Evolutionary conservation across 169 alveolate genomes (phyloP), one percentile per base, ranked within the genome.

Genomic region (Plasmodium inui): DNA sequence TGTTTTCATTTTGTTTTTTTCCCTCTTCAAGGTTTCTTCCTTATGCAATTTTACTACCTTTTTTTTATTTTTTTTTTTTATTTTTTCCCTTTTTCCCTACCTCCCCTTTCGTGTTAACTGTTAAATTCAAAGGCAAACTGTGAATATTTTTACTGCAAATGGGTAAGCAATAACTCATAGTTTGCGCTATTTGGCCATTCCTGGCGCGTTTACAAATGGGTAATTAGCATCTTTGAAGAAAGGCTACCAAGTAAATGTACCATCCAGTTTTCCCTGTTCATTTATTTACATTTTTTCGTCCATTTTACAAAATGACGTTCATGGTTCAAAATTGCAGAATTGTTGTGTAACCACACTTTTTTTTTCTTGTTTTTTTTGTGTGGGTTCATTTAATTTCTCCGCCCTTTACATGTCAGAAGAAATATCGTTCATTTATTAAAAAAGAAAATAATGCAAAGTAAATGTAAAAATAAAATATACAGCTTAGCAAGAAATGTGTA

Each of bases 391-490:
- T 67, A 67, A 67, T 28, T 67, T 28, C 14, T 10, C 1, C 14
- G n/a, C 37, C 79, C 37, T 14, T 14, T 73, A 44, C 73, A 84
- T 46, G 83, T 12, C 34, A 70, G 22, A 70, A 71, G 84, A 57
- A 83, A 70, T 39, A 39, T 37, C 82, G 26, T 70, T 9, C 14
- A 70, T 34, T 41, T 67, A 19, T 83, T 28, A 73, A 74, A 73
- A 86, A 85, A 86, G 22, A 34, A 78, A 86, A 86, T 73, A 86
- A 86, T 86, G 93, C 93, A 74, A 86, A 86, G 67, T 39, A 86
- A 71, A 84, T 53, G 37, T 26, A 82, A 39, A 70, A 83, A 86
- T 53, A 86, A 86, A 50, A 86, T 86, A 86, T 86, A 74, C 81
- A 86, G 67, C 78, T 86, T 86, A 86, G 32, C 85, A 74, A 74